These are phyloP conservation scores for Trametes polyzona DNA, from an alignment of 1,284 basidiomycete species.

Conservation along the genomic window DNA sequence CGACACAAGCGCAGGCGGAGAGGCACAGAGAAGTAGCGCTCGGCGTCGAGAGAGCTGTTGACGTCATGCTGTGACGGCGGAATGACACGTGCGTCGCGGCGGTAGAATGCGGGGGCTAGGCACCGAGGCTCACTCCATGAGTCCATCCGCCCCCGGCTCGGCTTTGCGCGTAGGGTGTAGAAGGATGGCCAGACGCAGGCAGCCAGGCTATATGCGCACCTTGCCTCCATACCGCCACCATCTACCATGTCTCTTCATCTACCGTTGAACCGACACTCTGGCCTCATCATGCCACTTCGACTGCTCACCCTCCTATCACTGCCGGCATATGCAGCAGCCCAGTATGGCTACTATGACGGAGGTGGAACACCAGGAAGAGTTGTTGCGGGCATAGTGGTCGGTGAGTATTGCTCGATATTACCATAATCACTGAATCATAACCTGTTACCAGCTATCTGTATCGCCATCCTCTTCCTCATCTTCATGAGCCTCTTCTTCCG, in stretches of 20 bases:
- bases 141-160: conserved; percentile 1
- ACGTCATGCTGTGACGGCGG: background rate
- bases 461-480: conserved; percentile 18
- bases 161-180: background rate
- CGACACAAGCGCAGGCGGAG: background rate
- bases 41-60: background rate
- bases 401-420: conserved; percentile 2
- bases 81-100: background rate
- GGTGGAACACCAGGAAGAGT: conserved; percentile 16
- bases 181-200: background rate
- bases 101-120: conserved; percentile 1
- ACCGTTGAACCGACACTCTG: background rate
- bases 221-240: conserved; percentile 3
- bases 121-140: background rate
- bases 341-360: conserved; percentile 11
- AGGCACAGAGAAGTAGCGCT: too few species aligned
- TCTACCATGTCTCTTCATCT: background rate
- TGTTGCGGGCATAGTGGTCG: conserved; percentile 22
- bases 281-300: background rate
- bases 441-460: conserved; percentile 10
- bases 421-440: background rate
- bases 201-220: background rate
- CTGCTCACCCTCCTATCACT: conserved; percentile 14
- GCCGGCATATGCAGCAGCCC: conserved; percentile 14
- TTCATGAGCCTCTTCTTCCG: conserved; percentile 16